phyloP scores from a whole-genome alignment of 176 grass and related monocot species.

The Miscanthus lutarioriparius region DNA sequence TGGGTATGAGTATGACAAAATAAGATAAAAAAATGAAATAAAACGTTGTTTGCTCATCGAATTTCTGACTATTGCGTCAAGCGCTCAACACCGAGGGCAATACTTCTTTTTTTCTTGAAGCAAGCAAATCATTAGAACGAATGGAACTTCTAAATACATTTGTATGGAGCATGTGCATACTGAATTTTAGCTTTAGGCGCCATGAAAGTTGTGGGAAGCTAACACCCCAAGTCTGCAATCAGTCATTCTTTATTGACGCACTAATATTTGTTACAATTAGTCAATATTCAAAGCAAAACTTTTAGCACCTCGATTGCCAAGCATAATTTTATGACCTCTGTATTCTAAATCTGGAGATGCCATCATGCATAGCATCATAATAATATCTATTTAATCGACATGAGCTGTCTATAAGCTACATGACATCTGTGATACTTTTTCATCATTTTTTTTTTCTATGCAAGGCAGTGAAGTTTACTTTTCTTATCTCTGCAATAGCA shows the following conservation, averaged over 20 bases:
- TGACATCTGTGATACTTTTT: slow-evolving; percentile 3
- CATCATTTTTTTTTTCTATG: slow-evolving; percentile 9
- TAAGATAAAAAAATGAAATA: not conserved
- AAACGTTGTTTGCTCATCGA: not conserved
- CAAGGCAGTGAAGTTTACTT: slow-evolving; percentile 18
- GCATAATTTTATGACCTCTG: not conserved
- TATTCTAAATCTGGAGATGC: not conserved
- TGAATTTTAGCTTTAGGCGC: slow-evolving; percentile 14
- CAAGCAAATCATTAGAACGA: not conserved
- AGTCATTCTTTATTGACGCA: not conserved
- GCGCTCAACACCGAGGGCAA: not conserved
- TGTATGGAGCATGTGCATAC: not conserved
- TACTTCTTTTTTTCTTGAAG: not conserved
- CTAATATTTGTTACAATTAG: not conserved
- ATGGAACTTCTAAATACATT: not conserved
- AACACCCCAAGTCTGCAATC: not conserved
- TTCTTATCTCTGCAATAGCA: not conserved
- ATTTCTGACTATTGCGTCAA: not conserved
- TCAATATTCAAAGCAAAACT: not conserved
- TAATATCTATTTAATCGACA: slow-evolving; percentile 4
- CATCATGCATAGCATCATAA: not conserved
- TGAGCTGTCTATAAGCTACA: not conserved
- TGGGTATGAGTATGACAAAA: not conserved
- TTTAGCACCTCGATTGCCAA: slow-evolving; percentile 4
- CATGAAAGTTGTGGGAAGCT: not conserved